Conservation (phyloP, 163 green algal species). For the Volvox carteri region DNA sequence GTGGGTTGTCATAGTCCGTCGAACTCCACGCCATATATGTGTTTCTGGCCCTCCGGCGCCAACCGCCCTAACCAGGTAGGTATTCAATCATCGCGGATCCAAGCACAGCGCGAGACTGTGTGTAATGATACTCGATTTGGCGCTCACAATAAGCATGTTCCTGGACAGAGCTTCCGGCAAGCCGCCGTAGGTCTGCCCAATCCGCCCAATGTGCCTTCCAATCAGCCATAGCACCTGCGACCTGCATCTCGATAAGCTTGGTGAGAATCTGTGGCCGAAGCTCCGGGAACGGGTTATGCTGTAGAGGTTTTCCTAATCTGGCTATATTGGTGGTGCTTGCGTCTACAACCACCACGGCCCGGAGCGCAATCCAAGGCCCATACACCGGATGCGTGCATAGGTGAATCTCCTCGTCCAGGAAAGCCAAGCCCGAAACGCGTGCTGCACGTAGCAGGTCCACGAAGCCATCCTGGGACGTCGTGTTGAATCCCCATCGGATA, state of each 20-base stretch:
- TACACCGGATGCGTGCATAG: conserved; percentile 7
- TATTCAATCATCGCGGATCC: neutral
- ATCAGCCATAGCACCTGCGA: neutral
- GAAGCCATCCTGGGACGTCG: neutral
- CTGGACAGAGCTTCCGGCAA: neutral
- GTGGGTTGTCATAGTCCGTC: no score
- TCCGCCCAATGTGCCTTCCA: neutral
- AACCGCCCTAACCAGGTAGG: neutral
- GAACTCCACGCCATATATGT: neutral
- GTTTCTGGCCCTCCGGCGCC: neutral
- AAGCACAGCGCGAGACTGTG: neutral
- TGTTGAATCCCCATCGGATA: neutral
- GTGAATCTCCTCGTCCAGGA: conserved; percentile 6
- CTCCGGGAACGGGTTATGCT: neutral
- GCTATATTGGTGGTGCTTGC: neutral
- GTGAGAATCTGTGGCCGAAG: neutral
- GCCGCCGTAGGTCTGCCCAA: neutral
- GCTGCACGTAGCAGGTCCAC: conserved; percentile 21
- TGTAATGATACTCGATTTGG: conserved; percentile 39
- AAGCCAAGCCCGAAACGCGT: conserved; percentile 15
- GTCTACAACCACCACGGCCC: conserved; percentile 5
- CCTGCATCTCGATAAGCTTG: neutral
- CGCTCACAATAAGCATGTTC: neutral
- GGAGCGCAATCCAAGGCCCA: conserved; percentile 37
- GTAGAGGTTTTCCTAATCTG: neutral